These are phyloP conservation scores for Sutorius eximius DNA, from an alignment of 1,284 basidiomycete genomes.

Conservation along the genomic window DNA sequence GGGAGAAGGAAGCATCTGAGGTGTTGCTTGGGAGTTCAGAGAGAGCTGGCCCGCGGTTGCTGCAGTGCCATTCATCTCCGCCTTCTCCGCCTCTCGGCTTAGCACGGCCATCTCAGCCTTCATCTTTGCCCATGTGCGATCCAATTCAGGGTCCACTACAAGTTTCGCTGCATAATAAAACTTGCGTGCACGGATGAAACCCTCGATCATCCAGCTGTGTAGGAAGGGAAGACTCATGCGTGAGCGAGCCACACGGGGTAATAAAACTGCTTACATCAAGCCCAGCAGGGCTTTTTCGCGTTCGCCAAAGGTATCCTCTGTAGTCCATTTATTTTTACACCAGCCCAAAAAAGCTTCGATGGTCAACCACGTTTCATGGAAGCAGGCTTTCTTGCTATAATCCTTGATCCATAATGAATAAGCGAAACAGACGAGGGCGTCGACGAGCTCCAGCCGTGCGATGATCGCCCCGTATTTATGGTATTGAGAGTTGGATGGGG, in stretches of 20 bases:
- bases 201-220: constrained; percentile 69
- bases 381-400: constrained; percentile 49
- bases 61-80: constrained; percentile 37
- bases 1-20: constrained; percentile 74
- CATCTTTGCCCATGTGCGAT: constrained; percentile 38
- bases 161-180: constrained; percentile 47
- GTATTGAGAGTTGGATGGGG: constrained; percentile 61
- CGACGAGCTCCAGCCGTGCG: constrained; percentile 71
- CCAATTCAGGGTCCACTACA: constrained; percentile 46
- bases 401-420: constrained; percentile 74
- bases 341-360: constrained; percentile 62
- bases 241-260: constrained; percentile 31
- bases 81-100: constrained; percentile 46
- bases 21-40: constrained; percentile 48
- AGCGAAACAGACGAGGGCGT: constrained; percentile 71
- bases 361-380: constrained; percentile 59
- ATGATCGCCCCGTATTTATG: constrained; percentile 69
- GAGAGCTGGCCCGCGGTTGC: constrained; percentile 39
- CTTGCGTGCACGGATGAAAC: constrained; percentile 64
- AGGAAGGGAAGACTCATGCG: constrained; percentile 25
- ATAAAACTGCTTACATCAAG: constrained; percentile 59
- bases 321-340: constrained; percentile 66
- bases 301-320: constrained; percentile 60
- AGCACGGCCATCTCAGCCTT: constrained; percentile 46
- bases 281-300: constrained; percentile 72